Conservation (phyloP, 2,329 filamentous ascomycete species). For the Chaetomium sp. region DNA sequence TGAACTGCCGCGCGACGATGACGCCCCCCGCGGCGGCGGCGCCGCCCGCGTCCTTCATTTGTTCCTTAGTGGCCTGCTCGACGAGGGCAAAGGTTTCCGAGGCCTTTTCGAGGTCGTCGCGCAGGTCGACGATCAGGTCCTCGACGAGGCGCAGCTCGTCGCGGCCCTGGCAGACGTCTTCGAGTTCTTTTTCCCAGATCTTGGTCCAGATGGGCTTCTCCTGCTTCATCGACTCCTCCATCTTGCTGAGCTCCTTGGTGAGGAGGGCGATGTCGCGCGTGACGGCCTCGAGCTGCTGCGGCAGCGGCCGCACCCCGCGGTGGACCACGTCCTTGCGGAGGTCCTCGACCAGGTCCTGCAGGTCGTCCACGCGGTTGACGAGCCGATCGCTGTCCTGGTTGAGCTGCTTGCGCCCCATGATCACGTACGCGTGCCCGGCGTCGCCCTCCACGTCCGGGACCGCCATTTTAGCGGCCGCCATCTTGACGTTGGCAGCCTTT, state of each 20-base stretch:
- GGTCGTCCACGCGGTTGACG: conserved; percentile 88
- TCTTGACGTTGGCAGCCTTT: conserved; percentile 82
- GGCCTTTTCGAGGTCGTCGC: conserved; percentile 94
- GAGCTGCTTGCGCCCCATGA: conserved; percentile 82
- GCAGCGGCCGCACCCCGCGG: conserved; percentile 86
- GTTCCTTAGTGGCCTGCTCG: conserved; percentile 97
- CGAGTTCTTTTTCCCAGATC: conserved; percentile 98
- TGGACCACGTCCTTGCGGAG: conserved; percentile 94
- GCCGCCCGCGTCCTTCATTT: conserved; percentile 74
- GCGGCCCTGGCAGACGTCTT: conserved; percentile 92
- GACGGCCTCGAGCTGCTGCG: conserved; percentile 84
- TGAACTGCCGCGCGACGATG: conserved; percentile 49
- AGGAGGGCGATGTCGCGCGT: conserved; percentile 83
- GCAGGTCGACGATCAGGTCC: conserved; percentile 86
- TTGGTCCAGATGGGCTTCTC: conserved; percentile 99
- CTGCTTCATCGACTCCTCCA: conserved; percentile 86
- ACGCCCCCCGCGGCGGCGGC: conserved; percentile 46
- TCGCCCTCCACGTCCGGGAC: conserved; percentile 74
- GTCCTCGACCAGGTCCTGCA: conserved; percentile 97
- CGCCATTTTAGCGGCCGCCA: conserved; percentile 68
- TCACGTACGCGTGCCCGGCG: conserved; percentile 83
- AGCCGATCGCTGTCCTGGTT: conserved; percentile 86
- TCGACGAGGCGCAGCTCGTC: conserved; percentile 96
- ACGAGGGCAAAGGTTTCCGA: conserved; percentile 91
- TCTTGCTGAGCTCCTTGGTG: conserved; percentile 84